Evolutionary conservation across 306 rosid genomes (phyloP), one percentile per base, ranked within the genome.

Genomic region (Abrus pulchellus): DNA sequence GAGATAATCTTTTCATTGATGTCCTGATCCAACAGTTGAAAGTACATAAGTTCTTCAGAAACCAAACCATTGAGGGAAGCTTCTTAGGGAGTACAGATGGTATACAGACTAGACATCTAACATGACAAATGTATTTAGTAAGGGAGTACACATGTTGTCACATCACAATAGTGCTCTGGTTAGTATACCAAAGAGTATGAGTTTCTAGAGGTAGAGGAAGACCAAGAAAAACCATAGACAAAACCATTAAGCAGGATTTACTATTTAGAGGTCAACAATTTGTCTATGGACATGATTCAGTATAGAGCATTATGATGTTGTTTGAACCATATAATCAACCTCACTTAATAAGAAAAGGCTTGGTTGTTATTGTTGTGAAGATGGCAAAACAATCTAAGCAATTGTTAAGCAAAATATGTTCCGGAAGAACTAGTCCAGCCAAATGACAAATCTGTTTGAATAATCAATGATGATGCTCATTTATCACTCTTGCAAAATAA

Each of bases 1-100:
- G 98, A 92, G 78, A 87, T 72, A 56, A 96, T 92, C 83, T 88
- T 92, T 12, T 92, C 90, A 84, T 92, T 89, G 87, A 96, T 96
- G 81, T 89, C 97, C 99, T 96, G 98, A 81, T 76, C 79, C 85
- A 80, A 79, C 36, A 78, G 56, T 72, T 77, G 20, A 82, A 48
- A 72, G 47, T 9, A 63, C 71, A 52, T 14, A 63, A 68, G 55
- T 56, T 56, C n/a, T 57, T 53, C 49, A 72, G 66, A 57, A 56
- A 74, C 75, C 72, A 62, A 76, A 59, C 57, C 50, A 70, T n/a
- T 48, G 20, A 76, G 14, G 40, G 56, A 7, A 53, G 41, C 71
- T 34, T 83, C 30, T 49, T 9, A 63, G 30, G 62, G 77, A 47
- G 55, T 40, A 44, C 1, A 28, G 13, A 55, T 36, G 41, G 34